Conservation (phyloP, 495 filamentous ascomycete species). For the Penicillium crystallinum region DNA sequence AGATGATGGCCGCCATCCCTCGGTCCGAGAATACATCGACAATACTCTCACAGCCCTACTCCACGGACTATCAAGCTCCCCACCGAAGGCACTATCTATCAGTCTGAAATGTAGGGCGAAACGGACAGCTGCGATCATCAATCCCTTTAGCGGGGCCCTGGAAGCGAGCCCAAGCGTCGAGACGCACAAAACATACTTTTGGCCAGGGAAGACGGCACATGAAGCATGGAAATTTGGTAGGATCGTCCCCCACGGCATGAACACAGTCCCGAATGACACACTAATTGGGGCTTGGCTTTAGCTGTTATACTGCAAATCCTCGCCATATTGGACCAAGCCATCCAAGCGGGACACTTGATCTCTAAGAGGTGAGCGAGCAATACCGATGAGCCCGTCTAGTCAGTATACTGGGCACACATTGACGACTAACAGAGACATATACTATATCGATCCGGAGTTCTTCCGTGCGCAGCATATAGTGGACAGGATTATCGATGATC, state of each 20-base stretch:
- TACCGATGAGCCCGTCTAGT: not conserved
- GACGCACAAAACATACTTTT: slow-evolving; percentile 35
- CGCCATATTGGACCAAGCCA: slow-evolving; percentile 62
- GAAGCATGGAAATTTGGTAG: slow-evolving; percentile 68
- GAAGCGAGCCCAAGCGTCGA: slow-evolving; percentile 16
- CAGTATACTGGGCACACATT: not conserved
- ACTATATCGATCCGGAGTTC: slow-evolving; percentile 76
- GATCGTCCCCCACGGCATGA: not conserved
- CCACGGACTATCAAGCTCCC: slow-evolving; percentile 19
- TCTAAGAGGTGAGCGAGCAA: slow-evolving; percentile 64
- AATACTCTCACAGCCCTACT: slow-evolving; percentile 23
- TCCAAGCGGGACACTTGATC: slow-evolving; percentile 55
- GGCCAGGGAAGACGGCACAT: slow-evolving; percentile 52
- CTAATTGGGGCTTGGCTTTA: slow-evolving; percentile 18
- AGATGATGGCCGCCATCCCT: not conserved
- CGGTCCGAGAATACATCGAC: slow-evolving; percentile 32
- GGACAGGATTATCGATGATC: slow-evolving; percentile 73
- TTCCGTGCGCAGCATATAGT: slow-evolving; percentile 74
- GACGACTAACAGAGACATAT: slow-evolving; percentile 66
- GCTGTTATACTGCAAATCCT: slow-evolving; percentile 63
- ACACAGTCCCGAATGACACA: not conserved
- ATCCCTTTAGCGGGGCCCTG: slow-evolving; percentile 25
- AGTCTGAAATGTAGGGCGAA: slow-evolving; percentile 27
- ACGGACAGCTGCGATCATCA: slow-evolving; percentile 22
- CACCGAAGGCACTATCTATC: slow-evolving; percentile 29